Conservation (phyloP, 2,329 filamentous ascomycete species). For the Microdochium paspali region DNA sequence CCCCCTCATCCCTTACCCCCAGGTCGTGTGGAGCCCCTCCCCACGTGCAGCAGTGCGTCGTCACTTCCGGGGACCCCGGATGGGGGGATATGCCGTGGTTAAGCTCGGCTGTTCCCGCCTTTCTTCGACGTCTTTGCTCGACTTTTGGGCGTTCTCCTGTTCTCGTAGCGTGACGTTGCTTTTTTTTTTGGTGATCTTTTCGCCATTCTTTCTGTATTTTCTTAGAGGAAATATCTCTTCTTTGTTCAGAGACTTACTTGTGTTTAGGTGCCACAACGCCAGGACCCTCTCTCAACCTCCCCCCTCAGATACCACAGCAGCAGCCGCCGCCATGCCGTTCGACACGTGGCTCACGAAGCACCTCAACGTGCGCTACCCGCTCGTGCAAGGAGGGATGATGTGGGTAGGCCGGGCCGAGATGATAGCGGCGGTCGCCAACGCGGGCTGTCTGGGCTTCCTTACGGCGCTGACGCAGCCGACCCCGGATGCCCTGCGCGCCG, state of each 20-base stretch:
- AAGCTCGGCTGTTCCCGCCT: no score
- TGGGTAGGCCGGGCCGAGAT: conserved; percentile 72
- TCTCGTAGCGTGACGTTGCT: neutral
- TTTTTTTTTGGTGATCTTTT: no score
- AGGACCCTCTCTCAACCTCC: neutral
- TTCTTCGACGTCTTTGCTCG: no score
- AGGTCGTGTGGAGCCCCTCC: no score
- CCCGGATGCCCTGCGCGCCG: conserved; percentile 78
- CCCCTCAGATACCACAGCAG: neutral
- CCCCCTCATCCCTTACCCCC: no score
- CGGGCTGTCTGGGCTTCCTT: conserved; percentile 68
- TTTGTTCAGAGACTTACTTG: no score
- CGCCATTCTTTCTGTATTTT: no score
- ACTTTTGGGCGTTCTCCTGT: neutral
- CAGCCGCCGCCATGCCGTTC: conserved; percentile 31
- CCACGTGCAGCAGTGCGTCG: no score
- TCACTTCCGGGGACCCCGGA: no score
- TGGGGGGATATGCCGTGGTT: no score
- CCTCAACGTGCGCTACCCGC: conserved; percentile 49
- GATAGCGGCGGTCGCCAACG: conserved; percentile 62
- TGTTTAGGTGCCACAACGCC: no score
- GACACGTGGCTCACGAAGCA: conserved; percentile 40
- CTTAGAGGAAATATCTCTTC: no score
- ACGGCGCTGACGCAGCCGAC: conserved; percentile 83
- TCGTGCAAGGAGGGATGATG: conserved; percentile 79